These are phyloP conservation scores for Dentipellis sp. DNA, from an alignment of 768 basidiomycete species.

Conservation along the genomic window DNA sequence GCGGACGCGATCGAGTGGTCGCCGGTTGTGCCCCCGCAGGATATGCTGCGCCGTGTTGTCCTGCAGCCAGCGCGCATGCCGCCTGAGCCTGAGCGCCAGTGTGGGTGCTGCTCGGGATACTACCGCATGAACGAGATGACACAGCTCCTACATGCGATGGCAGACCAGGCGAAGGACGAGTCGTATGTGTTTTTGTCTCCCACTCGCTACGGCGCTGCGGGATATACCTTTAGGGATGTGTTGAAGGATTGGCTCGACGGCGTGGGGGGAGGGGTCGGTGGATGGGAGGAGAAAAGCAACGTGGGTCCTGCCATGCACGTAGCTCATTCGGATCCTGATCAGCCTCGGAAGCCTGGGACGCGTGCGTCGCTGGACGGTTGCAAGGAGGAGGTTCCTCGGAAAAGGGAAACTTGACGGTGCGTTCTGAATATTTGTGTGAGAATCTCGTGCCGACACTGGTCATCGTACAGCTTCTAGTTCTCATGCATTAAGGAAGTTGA, in stretches of 20 bases:
- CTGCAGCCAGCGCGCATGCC: conserved; percentile 10
- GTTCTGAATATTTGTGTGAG: too few species aligned
- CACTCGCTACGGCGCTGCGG: not conserved
- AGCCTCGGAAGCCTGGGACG: too few species aligned
- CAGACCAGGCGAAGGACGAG: conserved; percentile 1
- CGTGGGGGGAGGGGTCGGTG: not conserved
- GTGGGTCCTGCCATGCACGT: too few species aligned
- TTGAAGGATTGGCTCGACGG: not conserved
- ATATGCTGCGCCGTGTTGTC: conserved; percentile 4
- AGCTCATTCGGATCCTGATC: too few species aligned
- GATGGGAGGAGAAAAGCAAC: not conserved
- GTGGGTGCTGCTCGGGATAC: conserved; percentile 14
- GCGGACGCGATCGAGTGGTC: conserved; percentile 12
- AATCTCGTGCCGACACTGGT: too few species aligned
- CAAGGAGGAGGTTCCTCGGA: too few species aligned
- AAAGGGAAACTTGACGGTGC: too few species aligned
- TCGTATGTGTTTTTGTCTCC: conserved; percentile 11
- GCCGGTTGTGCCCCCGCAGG: conserved; percentile 2
- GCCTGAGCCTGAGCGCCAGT: conserved; percentile 6
- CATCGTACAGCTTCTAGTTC: too few species aligned
- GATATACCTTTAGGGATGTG: conserved; percentile 8
- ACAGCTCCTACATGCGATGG: conserved; percentile 11
- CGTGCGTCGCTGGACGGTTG: too few species aligned
- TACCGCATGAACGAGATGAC: conserved; percentile 12
- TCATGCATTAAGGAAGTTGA: too few species aligned